A percentile compares a stretch with the other conserved stretches of the same genome.
Evolutionary conservation across 306 rosid species (phyloP).

Genomic region (Begonia peltatifolia): DNA sequence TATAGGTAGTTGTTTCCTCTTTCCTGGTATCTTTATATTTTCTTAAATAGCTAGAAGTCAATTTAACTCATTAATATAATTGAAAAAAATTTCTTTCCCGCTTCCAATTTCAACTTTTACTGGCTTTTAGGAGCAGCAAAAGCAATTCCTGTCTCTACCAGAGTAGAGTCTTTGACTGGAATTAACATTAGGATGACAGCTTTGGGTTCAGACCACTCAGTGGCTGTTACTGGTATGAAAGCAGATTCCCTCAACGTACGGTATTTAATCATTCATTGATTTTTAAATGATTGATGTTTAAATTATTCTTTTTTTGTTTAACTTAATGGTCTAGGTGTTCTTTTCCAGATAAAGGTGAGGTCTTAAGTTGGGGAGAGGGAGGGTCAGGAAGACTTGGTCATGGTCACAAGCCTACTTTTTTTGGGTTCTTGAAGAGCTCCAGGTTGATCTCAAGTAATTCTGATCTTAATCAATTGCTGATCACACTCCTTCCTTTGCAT

Average conservation of each 20-base stretch:
- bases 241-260: background rate
- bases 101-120: no score
- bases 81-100: no score
- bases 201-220: conserved; percentile 77
- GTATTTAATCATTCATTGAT: no score
- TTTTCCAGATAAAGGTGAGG: conserved; percentile 60
- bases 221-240: conserved; percentile 72
- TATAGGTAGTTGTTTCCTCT: no score
- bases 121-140: conserved; percentile 42
- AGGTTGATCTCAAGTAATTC: conserved; percentile 23
- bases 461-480: background rate
- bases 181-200: conserved; percentile 60
- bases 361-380: conserved; percentile 90
- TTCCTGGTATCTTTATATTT: no score
- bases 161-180: conserved; percentile 75
- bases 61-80: no score
- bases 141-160: conserved; percentile 50
- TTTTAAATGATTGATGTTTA: background rate
- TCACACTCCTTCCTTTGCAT: no score
- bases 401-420: conserved; percentile 49
- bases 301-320: conserved; percentile 6
- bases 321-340: conserved; percentile 6
- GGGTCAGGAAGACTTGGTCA: conserved; percentile 91
- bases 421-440: conserved; percentile 55
- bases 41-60: no score